Evolutionary conservation across 805 yeast genomes (phyloP).

Genomic region (Hanseniaspora nectarophila): DNA sequence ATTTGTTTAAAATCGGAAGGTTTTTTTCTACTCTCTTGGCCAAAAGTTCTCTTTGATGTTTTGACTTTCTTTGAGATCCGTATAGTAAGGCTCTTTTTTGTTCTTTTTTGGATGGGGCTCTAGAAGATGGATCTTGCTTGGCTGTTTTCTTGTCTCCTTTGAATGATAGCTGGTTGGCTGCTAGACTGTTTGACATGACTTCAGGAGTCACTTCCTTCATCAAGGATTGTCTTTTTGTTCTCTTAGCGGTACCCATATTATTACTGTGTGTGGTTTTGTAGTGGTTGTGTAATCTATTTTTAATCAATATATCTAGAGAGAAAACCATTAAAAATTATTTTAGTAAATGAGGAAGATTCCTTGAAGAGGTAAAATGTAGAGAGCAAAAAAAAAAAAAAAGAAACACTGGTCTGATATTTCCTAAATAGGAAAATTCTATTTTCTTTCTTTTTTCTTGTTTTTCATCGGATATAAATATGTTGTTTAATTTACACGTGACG

Average conservation of each 20-base stretch:
- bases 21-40: slow-evolving; percentile 60
- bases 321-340: too few species aligned
- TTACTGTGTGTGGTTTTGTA: not conserved
- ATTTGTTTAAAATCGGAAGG: slow-evolving; percentile 68
- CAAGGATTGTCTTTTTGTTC: slow-evolving; percentile 41
- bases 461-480: too few species aligned
- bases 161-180: slow-evolving; percentile 50
- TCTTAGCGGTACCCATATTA: slow-evolving; percentile 36
- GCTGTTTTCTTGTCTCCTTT: slow-evolving; percentile 29
- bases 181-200: slow-evolving; percentile 52
- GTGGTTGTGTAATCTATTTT: not conserved
- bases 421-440: too few species aligned
- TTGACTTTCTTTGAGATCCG: slow-evolving; percentile 46
- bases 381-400: not conserved
- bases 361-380: not conserved
- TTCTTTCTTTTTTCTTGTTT: too few species aligned
- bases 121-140: slow-evolving; percentile 50
- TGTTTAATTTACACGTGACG: too few species aligned
- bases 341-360: too few species aligned
- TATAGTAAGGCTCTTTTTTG: slow-evolving; percentile 53
- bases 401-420: too few species aligned
- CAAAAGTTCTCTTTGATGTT: slow-evolving; percentile 18
- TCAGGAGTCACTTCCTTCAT: slow-evolving; percentile 53
- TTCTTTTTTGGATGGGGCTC: slow-evolving; percentile 46
- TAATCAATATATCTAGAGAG: too few species aligned